Evolutionary conservation across 257 asterid species (phyloP).

Genomic region (Solanum gandarillasii): DNA sequence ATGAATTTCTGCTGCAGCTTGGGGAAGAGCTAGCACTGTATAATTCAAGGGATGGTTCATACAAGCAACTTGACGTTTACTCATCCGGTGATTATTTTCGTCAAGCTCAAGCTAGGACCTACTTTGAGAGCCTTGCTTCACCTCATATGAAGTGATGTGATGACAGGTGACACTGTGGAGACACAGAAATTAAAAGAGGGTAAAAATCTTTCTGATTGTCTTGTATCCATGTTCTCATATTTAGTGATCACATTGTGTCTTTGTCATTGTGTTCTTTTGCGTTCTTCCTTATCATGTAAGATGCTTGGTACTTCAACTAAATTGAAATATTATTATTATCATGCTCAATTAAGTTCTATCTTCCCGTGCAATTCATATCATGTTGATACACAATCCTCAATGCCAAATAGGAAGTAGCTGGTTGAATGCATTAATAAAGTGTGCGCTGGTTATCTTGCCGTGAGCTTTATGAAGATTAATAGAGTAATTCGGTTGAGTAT

Average conservation of each 20-base stretch:
- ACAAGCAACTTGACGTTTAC: neutral
- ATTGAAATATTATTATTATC: neutral
- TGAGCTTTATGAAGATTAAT: neutral
- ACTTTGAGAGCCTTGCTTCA: constrained; percentile 16
- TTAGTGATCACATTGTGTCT: neutral
- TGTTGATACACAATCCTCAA: neutral
- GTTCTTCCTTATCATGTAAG: neutral
- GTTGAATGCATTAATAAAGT: neutral
- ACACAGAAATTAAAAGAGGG: neutral
- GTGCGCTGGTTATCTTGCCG: neutral
- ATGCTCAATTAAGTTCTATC: neutral
- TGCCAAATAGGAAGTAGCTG: neutral
- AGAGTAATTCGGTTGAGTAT: neutral
- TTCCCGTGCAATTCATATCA: neutral
- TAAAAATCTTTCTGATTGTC: neutral
- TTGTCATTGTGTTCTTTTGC: neutral
- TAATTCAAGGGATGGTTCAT: neutral
- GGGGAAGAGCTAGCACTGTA: neutral
- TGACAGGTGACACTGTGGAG: neutral
- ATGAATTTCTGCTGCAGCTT: neutral
- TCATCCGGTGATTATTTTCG: no score
- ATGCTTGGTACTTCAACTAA: neutral
- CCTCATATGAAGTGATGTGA: neutral
- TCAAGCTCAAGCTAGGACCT: constrained; percentile 1
- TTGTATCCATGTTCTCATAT: neutral